Percentiles rank a stretch among this genome's conserved stretches.
These are phyloP conservation scores for Sarocladium brachiariae DNA, from an alignment of 2,329 filamentous ascomycete species.

Conservation along the genomic window DNA sequence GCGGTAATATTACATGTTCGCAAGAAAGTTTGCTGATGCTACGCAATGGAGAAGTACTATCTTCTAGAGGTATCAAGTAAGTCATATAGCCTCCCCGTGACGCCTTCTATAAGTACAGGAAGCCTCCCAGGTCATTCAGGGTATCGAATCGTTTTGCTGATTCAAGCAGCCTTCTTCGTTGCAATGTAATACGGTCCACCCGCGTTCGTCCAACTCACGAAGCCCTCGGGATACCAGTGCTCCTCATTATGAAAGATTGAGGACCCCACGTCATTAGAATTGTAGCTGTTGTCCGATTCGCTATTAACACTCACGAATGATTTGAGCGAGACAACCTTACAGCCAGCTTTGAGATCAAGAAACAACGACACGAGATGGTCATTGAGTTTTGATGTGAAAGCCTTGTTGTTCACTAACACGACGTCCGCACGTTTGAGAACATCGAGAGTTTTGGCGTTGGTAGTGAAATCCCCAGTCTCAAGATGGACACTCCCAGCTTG, in stretches of 20 bases:
- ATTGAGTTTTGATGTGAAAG: constrained; percentile 84
- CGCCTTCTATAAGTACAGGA: background rate
- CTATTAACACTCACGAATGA: constrained; percentile 64
- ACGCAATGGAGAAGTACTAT: background rate
- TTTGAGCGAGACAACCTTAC: constrained; percentile 84
- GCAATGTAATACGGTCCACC: constrained; percentile 86
- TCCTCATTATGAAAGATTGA: constrained; percentile 74
- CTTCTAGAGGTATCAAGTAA: constrained; percentile 2
- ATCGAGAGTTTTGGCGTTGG: constrained; percentile 60
- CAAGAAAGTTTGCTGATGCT: background rate
- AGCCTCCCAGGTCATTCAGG: background rate
- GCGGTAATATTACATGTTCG: constrained; percentile 15
- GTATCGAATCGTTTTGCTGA: background rate
- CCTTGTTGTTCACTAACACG: constrained; percentile 97
- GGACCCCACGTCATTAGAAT: constrained; percentile 70
- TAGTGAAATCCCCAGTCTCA: constrained; percentile 76
- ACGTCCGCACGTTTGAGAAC: constrained; percentile 82
- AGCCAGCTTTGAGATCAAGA: constrained; percentile 84
- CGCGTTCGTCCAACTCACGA: constrained; percentile 88
- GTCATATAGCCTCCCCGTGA: background rate
- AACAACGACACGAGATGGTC: constrained; percentile 82
- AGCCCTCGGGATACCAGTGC: constrained; percentile 53
- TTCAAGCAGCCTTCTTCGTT: constrained; percentile 51
- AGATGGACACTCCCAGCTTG: constrained; percentile 72
- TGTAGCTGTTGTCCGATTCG: constrained; percentile 68